Percentiles rank a stretch among this genome's conserved stretches.
These are phyloP conservation scores for Aschersonia sp. DNA, from an alignment of 2,329 filamentous ascomycete species.

Conservation along the genomic window DNA sequence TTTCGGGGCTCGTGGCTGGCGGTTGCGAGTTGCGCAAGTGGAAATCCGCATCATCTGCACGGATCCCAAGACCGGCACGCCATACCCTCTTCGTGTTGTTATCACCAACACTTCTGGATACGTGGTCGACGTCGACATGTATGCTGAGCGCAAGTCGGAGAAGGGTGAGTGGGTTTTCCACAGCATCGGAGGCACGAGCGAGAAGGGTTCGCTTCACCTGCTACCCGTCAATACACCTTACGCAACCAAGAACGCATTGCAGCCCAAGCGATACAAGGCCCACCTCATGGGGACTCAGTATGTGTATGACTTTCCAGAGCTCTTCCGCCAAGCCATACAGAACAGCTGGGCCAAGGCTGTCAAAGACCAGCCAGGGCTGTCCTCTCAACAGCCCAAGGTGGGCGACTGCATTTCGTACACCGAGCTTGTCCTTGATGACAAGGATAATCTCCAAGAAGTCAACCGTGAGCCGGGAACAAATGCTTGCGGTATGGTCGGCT, in stretches of 20 bases:
- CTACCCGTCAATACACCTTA: slow-evolving; percentile 84
- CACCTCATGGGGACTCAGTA: slow-evolving; percentile 99
- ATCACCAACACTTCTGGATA: slow-evolving; percentile 98
- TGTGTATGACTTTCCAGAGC: slow-evolving; percentile 98
- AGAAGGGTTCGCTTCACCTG: slow-evolving; percentile 90
- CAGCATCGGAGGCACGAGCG: slow-evolving; percentile 87
- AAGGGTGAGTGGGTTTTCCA: slow-evolving; percentile 98
- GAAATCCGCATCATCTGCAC: slow-evolving; percentile 99
- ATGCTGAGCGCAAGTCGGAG: slow-evolving; percentile 94
- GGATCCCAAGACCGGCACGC: slow-evolving; percentile 66
- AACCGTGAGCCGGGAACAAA: slow-evolving; percentile 92
- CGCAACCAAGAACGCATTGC: slow-evolving; percentile 94
- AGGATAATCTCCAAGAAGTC: slow-evolving; percentile 82
- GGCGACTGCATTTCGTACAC: slow-evolving; percentile 90
- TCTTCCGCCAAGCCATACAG: slow-evolving; percentile 95
- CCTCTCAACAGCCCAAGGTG: slow-evolving; percentile 65
- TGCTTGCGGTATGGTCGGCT: slow-evolving; percentile 94
- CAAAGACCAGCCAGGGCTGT: slow-evolving; percentile 57
- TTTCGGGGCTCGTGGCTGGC: slow-evolving; percentile 89
- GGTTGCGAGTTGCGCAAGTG: slow-evolving; percentile 88
- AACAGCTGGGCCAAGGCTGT: slow-evolving; percentile 77
- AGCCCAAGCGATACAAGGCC: slow-evolving; percentile 98
- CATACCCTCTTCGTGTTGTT: slow-evolving; percentile 86
- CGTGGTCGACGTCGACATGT: slow-evolving; percentile 94
- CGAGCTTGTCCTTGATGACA: slow-evolving; percentile 89